phyloP scores from a whole-genome alignment of 2,329 filamentous ascomycete species.

The Calonectria pauciramosa region DNA sequence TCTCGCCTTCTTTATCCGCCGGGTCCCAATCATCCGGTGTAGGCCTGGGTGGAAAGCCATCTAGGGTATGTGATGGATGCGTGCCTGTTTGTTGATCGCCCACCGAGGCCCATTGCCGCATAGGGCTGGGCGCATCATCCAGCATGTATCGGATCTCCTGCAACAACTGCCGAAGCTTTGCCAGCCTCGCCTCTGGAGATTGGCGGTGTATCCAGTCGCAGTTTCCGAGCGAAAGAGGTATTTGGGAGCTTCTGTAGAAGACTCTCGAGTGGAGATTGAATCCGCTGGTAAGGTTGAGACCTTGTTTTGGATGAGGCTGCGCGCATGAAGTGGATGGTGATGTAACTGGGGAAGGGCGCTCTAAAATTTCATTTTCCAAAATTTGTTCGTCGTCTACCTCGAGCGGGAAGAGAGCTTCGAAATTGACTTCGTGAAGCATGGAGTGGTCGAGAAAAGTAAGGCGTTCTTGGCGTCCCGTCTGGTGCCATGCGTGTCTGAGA shows the following conservation, averaged over 20 bases:
- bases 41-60: neutral
- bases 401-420: constrained; percentile 49
- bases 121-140: constrained; percentile 40
- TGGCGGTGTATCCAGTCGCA: constrained; percentile 30
- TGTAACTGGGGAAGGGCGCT: constrained; percentile 9
- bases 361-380: constrained; percentile 34
- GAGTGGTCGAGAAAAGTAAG: constrained; percentile 48
- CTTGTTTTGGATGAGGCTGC: neutral
- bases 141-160: constrained; percentile 49
- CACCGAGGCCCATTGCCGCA: constrained; percentile 29
- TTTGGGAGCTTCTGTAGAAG: constrained; percentile 39
- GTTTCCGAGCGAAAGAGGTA: constrained; percentile 32
- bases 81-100: neutral
- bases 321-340: constrained; percentile 8
- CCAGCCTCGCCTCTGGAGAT: constrained; percentile 13
- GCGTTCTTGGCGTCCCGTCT: constrained; percentile 37
- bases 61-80: constrained; percentile 11
- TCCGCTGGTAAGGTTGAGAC: constrained; percentile 42
- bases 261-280: constrained; percentile 48
- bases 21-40: neutral
- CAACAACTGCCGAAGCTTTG: constrained; percentile 43
- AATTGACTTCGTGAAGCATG: constrained; percentile 46
- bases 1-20: neutral
- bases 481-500: constrained; percentile 37
- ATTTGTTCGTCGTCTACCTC: constrained; percentile 51